Evolutionary conservation across 805 yeast genomes (phyloP).

Genomic region (Cyberlindnera sargentensis): DNA sequence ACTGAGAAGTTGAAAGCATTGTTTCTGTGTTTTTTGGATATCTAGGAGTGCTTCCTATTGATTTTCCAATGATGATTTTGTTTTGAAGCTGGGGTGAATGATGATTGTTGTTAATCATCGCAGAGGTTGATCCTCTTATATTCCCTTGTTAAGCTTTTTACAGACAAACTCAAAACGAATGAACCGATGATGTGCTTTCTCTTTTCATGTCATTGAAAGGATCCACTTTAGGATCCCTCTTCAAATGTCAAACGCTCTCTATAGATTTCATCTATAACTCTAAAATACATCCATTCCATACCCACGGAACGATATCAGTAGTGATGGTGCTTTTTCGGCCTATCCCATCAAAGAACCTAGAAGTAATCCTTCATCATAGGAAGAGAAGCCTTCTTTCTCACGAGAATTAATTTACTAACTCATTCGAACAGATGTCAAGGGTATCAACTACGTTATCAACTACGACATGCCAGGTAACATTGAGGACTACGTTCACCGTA

Average conservation of each 20-base stretch:
- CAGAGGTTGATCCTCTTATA: slow-evolving; percentile 1
- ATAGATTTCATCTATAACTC: slow-evolving; percentile 2
- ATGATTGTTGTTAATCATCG: neutral
- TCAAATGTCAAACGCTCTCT: neutral
- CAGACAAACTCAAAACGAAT: neutral
- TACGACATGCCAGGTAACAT: slow-evolving; percentile 97
- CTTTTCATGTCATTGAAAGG: neutral
- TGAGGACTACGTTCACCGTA: slow-evolving; percentile 98
- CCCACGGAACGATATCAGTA: slow-evolving; percentile 4
- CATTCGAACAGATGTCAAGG: slow-evolving; percentile 77
- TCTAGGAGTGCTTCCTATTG: neutral
- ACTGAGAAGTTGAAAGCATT: slow-evolving; percentile 2
- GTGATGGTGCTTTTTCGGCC: neutral
- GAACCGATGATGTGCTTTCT: slow-evolving; percentile 1
- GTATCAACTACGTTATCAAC: slow-evolving; percentile 89
- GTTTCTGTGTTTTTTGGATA: neutral
- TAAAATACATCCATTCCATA: slow-evolving; percentile 1
- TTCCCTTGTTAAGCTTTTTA: neutral
- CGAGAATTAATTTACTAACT: neutral
- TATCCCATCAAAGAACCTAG: slow-evolving; percentile 1
- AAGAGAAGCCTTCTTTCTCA: neutral
- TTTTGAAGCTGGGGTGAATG: neutral
- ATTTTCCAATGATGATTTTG: neutral
- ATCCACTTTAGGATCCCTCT: slow-evolving; percentile 1
- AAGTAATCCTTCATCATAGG: neutral